These are phyloP conservation scores for Annulohypoxylon stygium DNA, from an alignment of 495 filamentous ascomycete genomes.

Conservation along the genomic window DNA sequence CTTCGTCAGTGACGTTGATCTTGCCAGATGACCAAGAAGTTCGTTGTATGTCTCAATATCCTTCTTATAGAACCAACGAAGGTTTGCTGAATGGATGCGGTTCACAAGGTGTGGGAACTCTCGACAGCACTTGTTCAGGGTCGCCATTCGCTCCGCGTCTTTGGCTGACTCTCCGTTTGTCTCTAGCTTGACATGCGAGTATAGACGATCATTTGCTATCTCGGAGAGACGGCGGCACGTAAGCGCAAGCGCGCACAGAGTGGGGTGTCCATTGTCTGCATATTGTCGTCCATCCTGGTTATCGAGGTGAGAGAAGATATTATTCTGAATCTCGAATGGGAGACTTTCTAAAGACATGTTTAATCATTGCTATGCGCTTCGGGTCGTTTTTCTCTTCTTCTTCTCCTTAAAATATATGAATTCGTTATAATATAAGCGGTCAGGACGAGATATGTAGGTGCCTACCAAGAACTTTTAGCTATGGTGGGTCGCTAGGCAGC, in stretches of 20 bases:
- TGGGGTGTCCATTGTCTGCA: slow-evolving; percentile 3
- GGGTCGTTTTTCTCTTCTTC: no score
- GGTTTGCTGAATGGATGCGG: slow-evolving; percentile 4
- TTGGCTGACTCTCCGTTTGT: background rate
- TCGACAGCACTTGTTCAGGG: slow-evolving; percentile 1
- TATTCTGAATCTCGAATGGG: slow-evolving; percentile 17
- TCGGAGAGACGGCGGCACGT: slow-evolving; percentile 22
- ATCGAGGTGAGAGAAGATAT: slow-evolving; percentile 25
- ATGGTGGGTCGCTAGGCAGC: no score
- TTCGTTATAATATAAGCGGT: no score
- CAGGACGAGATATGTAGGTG: no score
- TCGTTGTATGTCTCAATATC: slow-evolving; percentile 8
- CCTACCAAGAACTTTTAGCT: no score
- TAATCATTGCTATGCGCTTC: no score
- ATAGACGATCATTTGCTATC: slow-evolving; percentile 6
- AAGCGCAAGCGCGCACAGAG: slow-evolving; percentile 32
- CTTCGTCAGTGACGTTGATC: slow-evolving; percentile 19
- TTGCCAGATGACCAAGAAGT: slow-evolving; percentile 15
- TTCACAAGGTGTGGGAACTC: slow-evolving; percentile 12
- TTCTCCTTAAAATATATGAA: no score
- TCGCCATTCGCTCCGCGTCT: background rate
- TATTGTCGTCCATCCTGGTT: background rate
- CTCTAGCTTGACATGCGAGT: slow-evolving; percentile 6
- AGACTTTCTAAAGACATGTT: slow-evolving; percentile 10
- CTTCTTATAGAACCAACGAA: background rate